Evolutionary conservation across 2,329 filamentous ascomycete genomes (phyloP).

Genomic region (Diaporthe sp.): DNA sequence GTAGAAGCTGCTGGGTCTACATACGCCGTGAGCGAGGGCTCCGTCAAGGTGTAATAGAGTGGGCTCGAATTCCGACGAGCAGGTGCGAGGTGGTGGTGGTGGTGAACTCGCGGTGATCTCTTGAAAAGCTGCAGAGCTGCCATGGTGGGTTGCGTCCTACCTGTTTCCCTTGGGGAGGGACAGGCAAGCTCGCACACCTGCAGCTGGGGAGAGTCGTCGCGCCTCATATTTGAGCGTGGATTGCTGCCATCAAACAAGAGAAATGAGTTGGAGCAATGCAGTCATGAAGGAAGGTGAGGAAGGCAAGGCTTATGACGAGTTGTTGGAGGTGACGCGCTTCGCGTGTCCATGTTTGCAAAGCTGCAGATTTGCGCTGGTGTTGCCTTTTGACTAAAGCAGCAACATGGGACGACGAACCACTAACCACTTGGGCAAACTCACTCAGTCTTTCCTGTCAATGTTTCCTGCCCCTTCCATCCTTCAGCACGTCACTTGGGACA

Average conservation of each 20-base stretch:
- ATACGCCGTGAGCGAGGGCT: not conserved
- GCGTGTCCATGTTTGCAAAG: slow-evolving; percentile 6
- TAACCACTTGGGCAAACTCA: slow-evolving; percentile 2
- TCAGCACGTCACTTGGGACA: too few relatives aligned
- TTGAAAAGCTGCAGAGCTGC: not conserved
- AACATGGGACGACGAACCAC: not conserved
- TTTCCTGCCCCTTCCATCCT: not conserved
- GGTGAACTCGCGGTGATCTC: not conserved
- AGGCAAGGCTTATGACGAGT: not conserved
- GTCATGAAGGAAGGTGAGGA: not conserved
- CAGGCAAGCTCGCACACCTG: slow-evolving; percentile 18
- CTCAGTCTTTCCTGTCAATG: not conserved
- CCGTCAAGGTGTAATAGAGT: not conserved
- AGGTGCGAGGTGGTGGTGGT: not conserved
- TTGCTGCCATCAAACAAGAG: not conserved
- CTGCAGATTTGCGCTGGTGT: not conserved
- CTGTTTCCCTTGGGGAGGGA: not conserved
- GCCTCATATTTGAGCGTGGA: slow-evolving; percentile 11
- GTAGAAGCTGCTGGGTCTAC: not conserved
- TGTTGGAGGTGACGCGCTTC: not conserved
- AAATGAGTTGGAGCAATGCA: not conserved
- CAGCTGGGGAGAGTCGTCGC: not conserved
- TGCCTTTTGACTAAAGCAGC: slow-evolving; percentile 1
- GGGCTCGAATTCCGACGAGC: not conserved
- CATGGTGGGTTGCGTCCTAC: not conserved